These are phyloP conservation scores for Acaromyces ingoldii DNA, from an alignment of 1,284 basidiomycete genomes.

Conservation along the genomic window DNA sequence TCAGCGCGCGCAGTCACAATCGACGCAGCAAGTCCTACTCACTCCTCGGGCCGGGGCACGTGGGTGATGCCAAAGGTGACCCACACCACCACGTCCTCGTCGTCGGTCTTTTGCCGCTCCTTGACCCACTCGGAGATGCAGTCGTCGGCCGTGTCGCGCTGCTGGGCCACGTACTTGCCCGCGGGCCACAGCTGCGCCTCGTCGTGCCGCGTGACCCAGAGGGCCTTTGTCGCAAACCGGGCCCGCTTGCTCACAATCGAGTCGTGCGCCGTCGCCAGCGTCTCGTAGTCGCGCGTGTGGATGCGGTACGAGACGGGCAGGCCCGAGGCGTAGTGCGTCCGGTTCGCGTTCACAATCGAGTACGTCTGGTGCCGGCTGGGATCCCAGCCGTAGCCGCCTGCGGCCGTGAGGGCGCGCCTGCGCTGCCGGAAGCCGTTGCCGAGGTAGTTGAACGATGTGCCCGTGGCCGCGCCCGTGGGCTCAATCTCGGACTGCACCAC, in stretches of 20 bases:
- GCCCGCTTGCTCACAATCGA: slow-evolving; percentile 72
- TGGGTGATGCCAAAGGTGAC: slow-evolving; percentile 75
- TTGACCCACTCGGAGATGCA: slow-evolving; percentile 65
- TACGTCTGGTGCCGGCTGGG: slow-evolving; percentile 66
- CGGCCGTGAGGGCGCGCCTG: slow-evolving; percentile 58
- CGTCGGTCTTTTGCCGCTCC: slow-evolving; percentile 58
- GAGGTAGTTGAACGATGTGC: slow-evolving; percentile 57
- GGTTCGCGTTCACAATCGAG: slow-evolving; percentile 63
- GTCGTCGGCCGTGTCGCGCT: slow-evolving; percentile 54
- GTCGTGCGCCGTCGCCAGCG: slow-evolving; percentile 65
- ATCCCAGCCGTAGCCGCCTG: slow-evolving; percentile 64
- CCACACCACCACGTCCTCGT: slow-evolving; percentile 74
- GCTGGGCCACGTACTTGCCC: slow-evolving; percentile 76
- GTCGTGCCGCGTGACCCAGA: slow-evolving; percentile 66
- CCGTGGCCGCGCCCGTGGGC: slow-evolving; percentile 57
- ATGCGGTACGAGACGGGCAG: slow-evolving; percentile 68
- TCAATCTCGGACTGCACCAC: slow-evolving; percentile 63
- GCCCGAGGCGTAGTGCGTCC: slow-evolving; percentile 15
- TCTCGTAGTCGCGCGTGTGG: slow-evolving; percentile 62
- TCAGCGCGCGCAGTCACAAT: too few relatives aligned
- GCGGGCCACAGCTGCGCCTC: slow-evolving; percentile 76
- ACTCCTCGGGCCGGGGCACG: slow-evolving; percentile 55
- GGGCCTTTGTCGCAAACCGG: slow-evolving; percentile 66
- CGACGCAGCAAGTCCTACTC: too few relatives aligned
- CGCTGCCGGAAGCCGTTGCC: slow-evolving; percentile 64